Evolutionary conservation across 495 filamentous ascomycete genomes (phyloP).

Genomic region (Alectoria sarmentosa): DNA sequence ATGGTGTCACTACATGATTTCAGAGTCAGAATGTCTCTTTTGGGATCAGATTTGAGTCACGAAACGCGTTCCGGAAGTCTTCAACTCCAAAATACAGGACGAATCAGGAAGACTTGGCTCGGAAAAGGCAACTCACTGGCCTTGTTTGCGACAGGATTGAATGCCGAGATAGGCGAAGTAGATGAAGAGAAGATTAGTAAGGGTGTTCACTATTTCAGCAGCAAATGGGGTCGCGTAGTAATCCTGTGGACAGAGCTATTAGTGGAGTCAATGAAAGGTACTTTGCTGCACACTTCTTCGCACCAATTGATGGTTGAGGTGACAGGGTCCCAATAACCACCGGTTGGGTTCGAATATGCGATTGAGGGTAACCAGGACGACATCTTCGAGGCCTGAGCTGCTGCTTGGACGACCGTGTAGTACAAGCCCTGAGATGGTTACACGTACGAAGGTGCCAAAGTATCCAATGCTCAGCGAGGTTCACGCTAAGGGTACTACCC

Average conservation of each 20-base stretch:
- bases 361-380: constrained; percentile 44
- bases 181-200: constrained; percentile 79
- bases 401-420: no score
- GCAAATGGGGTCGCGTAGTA: constrained; percentile 56
- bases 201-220: constrained; percentile 60
- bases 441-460: neutral
- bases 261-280: neutral
- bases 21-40: no score
- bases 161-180: constrained; percentile 66
- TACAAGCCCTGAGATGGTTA: neutral
- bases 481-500: neutral
- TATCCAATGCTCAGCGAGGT: neutral
- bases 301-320: constrained; percentile 92
- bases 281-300: constrained; percentile 58
- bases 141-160: constrained; percentile 57
- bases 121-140: no score
- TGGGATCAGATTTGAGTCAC: no score
- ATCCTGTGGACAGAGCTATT: constrained; percentile 35
- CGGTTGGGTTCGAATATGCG: constrained; percentile 55
- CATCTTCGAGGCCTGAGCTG: constrained; percentile 17
- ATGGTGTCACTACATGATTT: no score
- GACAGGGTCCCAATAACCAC: constrained; percentile 77
- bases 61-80: no score
- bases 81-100: no score
- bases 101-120: no score